Conservation (phyloP, 495 filamentous ascomycete genomes). For the Cercophora newfieldiana region DNA sequence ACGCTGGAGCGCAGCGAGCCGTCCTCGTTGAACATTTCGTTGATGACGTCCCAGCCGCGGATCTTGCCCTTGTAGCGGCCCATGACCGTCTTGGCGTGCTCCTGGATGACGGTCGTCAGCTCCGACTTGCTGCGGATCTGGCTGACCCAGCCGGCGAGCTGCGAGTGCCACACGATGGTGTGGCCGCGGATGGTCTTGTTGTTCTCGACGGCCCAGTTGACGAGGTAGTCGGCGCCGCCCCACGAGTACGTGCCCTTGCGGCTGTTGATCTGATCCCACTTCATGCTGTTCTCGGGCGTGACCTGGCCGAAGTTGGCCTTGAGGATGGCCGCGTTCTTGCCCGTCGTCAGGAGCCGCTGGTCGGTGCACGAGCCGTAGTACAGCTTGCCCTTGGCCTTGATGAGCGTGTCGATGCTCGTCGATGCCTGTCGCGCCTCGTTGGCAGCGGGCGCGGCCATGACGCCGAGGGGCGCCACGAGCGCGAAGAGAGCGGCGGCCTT, state of each 20-base stretch:
- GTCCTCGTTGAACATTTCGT: slow-evolving; percentile 68
- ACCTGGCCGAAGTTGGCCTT: slow-evolving; percentile 62
- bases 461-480: slow-evolving; percentile 39
- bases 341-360: slow-evolving; percentile 50
- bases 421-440: slow-evolving; percentile 40
- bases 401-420: slow-evolving; percentile 52
- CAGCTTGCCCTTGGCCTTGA: slow-evolving; percentile 61
- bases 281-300: slow-evolving; percentile 70
- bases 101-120: slow-evolving; percentile 57
- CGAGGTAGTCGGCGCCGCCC: slow-evolving; percentile 54
- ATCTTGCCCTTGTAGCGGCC: slow-evolving; percentile 63
- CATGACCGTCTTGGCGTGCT: slow-evolving; percentile 59
- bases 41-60: slow-evolving; percentile 63
- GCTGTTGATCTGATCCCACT: slow-evolving; percentile 57
- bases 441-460: slow-evolving; percentile 35
- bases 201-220: slow-evolving; percentile 59
- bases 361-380: slow-evolving; percentile 62
- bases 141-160: slow-evolving; percentile 62
- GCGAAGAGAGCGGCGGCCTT: slow-evolving; percentile 39
- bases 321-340: slow-evolving; percentile 56
- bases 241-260: slow-evolving; percentile 53
- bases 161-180: slow-evolving; percentile 64
- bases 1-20: slow-evolving; percentile 56
- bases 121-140: slow-evolving; percentile 50
- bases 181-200: slow-evolving; percentile 62